Conservation (phyloP, 2,329 filamentous ascomycete genomes). For the Colletotrichum gigasporum region DNA sequence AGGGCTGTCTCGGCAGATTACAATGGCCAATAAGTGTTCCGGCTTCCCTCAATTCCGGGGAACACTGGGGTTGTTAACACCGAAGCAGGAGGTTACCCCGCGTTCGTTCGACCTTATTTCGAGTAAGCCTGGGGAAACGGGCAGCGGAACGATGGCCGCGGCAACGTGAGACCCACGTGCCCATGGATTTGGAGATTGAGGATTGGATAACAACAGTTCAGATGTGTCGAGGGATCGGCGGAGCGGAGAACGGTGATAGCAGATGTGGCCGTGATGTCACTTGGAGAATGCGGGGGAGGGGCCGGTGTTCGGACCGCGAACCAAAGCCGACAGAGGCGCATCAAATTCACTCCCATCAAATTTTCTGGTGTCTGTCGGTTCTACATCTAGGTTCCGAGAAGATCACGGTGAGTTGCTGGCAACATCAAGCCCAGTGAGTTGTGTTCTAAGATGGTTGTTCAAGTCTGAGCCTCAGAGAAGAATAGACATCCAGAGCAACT, state of each 20-base stretch:
- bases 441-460: too few species aligned
- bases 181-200: not conserved
- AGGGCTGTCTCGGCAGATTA: not conserved
- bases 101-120: not conserved
- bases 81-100: conserved; percentile 15
- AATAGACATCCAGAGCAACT: too few species aligned
- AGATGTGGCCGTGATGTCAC: conserved; percentile 10
- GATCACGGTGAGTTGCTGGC: too few species aligned
- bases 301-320: conserved; percentile 11
- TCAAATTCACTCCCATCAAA: too few species aligned
- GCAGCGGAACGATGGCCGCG: conserved; percentile 12
- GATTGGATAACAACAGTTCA: conserved; percentile 1
- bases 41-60: not conserved
- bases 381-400: not conserved
- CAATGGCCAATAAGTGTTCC: conserved; percentile 1
- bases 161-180: conserved; percentile 1
- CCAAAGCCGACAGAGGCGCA: too few species aligned
- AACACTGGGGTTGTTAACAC: not conserved
- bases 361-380: not conserved
- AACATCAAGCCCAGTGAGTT: too few species aligned
- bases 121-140: not conserved
- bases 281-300: conserved; percentile 19
- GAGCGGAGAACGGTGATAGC: not conserved
- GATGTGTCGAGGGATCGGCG: not conserved
- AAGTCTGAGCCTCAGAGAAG: too few species aligned